Evolutionary conservation across 257 asterid genomes (phyloP), one percentile per base, ranked within the genome.

Genomic region (Henckelia pumila): DNA sequence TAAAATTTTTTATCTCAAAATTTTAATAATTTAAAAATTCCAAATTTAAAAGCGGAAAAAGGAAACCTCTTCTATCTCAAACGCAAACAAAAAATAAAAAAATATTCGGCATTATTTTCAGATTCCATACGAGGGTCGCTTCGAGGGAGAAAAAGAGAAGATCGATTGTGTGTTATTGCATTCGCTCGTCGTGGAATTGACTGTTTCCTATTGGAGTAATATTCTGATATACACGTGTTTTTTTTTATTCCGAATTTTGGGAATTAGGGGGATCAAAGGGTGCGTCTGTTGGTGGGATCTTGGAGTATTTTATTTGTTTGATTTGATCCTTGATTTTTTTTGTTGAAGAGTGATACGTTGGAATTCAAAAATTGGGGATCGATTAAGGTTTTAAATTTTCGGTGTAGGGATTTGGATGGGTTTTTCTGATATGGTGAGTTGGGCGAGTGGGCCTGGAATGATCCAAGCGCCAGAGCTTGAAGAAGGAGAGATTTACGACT

Each of bases 401-500:
- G 66, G 70, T 78, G 78, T 62, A 71, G 59, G 73, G 73, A 59
- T 77, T 70, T 75, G 75, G 81, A 73, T 71, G 79, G 61, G 68
- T 55, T 28, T 25, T 49, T 58, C 40, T 23, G 28, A 40, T 67
- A 69, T 76, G 76, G 69, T 78, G 62, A 68, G 76, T 65, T 84
- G 80, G 78, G 67, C 61, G 21, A 61, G 76, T 73, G 84, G 76
- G 65, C 66, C 72, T 73, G 67, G 58, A 75, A 82, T 85, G 89
- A 77, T 69, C 73, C 82, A 76, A 67, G 90, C 78, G 70, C 77
- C 79, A 63, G 97, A 88, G 79, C 87, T 90, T 79, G 99, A 93
- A n/a, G n/a, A n/a, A 85, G 95, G 97, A 61, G 97, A 89, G 83
- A 83, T 87, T 70, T 65, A 80, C 69, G 78, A 72, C 72, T 68